Evolutionary conservation across 2,329 filamentous ascomycete species (phyloP).

Genomic region (Fusarium verrucosum): DNA sequence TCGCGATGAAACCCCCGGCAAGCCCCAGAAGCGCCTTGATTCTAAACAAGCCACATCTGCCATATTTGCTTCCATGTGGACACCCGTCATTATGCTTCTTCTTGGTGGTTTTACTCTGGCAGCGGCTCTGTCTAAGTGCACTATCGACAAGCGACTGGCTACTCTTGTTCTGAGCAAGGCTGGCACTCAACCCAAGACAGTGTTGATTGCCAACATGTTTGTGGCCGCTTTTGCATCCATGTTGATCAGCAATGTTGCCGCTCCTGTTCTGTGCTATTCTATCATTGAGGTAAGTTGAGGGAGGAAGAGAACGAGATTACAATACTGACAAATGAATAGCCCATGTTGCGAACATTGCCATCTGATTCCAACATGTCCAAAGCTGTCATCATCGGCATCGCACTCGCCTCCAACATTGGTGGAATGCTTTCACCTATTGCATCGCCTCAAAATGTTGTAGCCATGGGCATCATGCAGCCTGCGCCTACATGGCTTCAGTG

Average conservation of each 20-base stretch:
- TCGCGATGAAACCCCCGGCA: slow-evolving; percentile 69
- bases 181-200: slow-evolving; percentile 86
- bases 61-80: slow-evolving; percentile 98
- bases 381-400: slow-evolving; percentile 93
- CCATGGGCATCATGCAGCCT: slow-evolving; percentile 93
- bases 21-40: slow-evolving; percentile 74
- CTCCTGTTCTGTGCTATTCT: slow-evolving; percentile 95
- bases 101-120: slow-evolving; percentile 96
- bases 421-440: slow-evolving; percentile 97
- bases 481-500: slow-evolving; percentile 92
- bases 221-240: slow-evolving; percentile 97
- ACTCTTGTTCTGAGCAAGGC: slow-evolving; percentile 97
- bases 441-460: slow-evolving; percentile 96
- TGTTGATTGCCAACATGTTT: slow-evolving; percentile 97
- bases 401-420: slow-evolving; percentile 92
- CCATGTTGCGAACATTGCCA: slow-evolving; percentile 91
- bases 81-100: slow-evolving; percentile 97
- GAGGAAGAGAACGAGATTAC: not conserved
- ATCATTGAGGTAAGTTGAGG: slow-evolving; percentile 80
- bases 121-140: slow-evolving; percentile 94
- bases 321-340: slow-evolving; percentile 58
- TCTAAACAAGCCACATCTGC: slow-evolving; percentile 83
- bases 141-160: slow-evolving; percentile 96
- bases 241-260: slow-evolving; percentile 98
- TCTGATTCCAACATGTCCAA: slow-evolving; percentile 93